Conservation (phyloP, 2,329 filamentous ascomycete genomes). For the Zasmidium angulare region DNA sequence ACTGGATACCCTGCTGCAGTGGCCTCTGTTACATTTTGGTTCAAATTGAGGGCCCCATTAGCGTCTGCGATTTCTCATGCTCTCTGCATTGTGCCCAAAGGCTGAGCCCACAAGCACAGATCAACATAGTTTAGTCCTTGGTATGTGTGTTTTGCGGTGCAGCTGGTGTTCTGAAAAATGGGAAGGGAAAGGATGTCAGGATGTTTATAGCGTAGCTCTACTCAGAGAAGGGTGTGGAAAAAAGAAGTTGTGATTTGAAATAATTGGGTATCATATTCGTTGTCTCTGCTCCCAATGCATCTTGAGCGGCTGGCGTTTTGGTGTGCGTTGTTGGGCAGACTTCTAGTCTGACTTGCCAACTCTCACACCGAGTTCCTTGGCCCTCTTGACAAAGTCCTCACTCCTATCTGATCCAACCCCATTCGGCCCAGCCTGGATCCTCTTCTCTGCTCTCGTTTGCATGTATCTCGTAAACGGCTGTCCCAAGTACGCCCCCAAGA, state of each 20-base stretch:
- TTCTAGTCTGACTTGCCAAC: no score
- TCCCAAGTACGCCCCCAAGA: constrained; percentile 56
- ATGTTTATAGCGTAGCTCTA: background rate
- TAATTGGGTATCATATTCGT: background rate
- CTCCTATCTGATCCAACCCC: background rate
- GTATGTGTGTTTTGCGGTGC: background rate
- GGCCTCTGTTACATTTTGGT: background rate
- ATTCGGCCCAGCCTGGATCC: constrained; percentile 2
- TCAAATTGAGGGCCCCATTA: background rate
- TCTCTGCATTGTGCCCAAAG: background rate
- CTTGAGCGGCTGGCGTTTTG: no score
- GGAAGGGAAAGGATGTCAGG: background rate
- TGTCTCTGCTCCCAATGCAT: background rate
- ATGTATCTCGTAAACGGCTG: constrained; percentile 46
- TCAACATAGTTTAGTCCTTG: background rate
- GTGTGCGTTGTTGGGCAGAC: no score
- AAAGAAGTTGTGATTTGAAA: background rate
- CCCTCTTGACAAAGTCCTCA: background rate
- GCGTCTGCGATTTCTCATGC: background rate
- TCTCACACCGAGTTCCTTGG: background rate
- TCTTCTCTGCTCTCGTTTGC: constrained; percentile 8
- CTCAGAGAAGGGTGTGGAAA: background rate
- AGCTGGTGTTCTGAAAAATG: background rate
- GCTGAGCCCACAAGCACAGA: background rate
- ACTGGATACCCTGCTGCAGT: background rate